Evolutionary conservation across 2,329 filamentous ascomycete genomes (phyloP).

Genomic region (Chaetomiaceae sp.): DNA sequence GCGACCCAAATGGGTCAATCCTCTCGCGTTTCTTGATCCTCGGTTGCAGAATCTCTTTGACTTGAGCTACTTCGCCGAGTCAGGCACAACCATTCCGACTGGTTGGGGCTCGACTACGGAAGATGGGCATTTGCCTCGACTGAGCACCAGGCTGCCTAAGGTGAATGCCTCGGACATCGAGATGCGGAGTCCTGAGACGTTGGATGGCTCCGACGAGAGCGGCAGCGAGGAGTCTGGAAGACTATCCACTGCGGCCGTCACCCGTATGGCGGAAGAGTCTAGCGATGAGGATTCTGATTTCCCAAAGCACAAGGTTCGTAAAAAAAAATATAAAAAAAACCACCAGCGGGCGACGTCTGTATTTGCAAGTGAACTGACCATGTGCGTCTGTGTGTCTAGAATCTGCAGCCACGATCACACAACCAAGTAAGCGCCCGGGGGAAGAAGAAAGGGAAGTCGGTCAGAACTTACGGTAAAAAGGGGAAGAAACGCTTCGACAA

Average conservation of each 20-base stretch:
- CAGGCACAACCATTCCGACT: constrained; percentile 59
- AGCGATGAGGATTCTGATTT: constrained; percentile 49
- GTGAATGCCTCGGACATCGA: constrained; percentile 43
- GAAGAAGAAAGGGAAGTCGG: constrained; percentile 44
- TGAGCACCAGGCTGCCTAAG: constrained; percentile 44
- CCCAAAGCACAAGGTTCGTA: constrained; percentile 34
- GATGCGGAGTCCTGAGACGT: constrained; percentile 44
- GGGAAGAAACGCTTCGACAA: constrained; percentile 46
- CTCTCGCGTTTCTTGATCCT: constrained; percentile 55
- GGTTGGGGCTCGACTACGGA: constrained; percentile 64
- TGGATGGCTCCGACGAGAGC: constrained; percentile 49
- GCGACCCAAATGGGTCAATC: constrained; percentile 51
- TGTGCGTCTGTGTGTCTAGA: constrained; percentile 10
- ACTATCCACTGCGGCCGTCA: constrained; percentile 34
- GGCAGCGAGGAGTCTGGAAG: constrained; percentile 46
- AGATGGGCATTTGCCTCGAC: constrained; percentile 52
- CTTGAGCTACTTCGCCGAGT: constrained; percentile 60
- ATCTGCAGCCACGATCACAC: constrained; percentile 17
- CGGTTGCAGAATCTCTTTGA: constrained; percentile 70
- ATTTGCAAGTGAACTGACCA: constrained; percentile 3
- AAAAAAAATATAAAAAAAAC: no score
- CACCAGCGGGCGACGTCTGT: no score
- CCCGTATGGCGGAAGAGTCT: constrained; percentile 57
- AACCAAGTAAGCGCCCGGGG: constrained; percentile 29
- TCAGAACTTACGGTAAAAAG: constrained; percentile 47